Conservation (phyloP, 2,329 filamentous ascomycete species). For the Cladosporium sphaerospermum region DNA sequence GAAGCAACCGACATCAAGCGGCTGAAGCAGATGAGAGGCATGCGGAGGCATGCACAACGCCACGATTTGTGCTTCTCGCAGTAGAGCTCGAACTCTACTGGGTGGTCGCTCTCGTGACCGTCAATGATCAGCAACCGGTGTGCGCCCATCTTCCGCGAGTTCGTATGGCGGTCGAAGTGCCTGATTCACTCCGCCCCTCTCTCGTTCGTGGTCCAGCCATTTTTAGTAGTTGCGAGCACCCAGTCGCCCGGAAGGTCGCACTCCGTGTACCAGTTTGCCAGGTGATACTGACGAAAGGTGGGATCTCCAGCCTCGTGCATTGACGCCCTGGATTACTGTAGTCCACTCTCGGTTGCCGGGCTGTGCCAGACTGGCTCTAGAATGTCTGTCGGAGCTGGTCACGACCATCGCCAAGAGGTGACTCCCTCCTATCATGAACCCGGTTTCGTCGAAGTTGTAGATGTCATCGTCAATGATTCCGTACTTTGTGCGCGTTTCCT, state of each 20-base stretch:
- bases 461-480: slow-evolving; percentile 13
- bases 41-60: slow-evolving; percentile 18
- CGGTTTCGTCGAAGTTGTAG: slow-evolving; percentile 21
- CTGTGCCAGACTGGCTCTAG: slow-evolving; percentile 15
- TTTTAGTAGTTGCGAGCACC: neutral
- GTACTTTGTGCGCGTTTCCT: slow-evolving; percentile 11
- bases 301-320: slow-evolving; percentile 20
- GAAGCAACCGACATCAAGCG: slow-evolving; percentile 36
- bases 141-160: neutral
- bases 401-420: slow-evolving; percentile 18
- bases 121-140: slow-evolving; percentile 16
- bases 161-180: neutral
- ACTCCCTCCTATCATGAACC: slow-evolving; percentile 23
- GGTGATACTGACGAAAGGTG: slow-evolving; percentile 16
- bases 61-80: slow-evolving; percentile 18
- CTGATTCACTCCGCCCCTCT: neutral
- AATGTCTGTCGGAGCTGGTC: slow-evolving; percentile 13
- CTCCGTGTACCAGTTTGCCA: neutral
- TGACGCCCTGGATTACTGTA: slow-evolving; percentile 22
- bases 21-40: slow-evolving; percentile 35
- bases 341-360: slow-evolving; percentile 24
- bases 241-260: neutral
- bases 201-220: neutral
- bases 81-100: slow-evolving; percentile 15
- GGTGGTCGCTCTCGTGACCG: slow-evolving; percentile 16